Evolutionary conservation across 108 stramenopile species (phyloP), one percentile per base, ranked within the genome.

Genomic region (Chaetoceros muelleri): DNA sequence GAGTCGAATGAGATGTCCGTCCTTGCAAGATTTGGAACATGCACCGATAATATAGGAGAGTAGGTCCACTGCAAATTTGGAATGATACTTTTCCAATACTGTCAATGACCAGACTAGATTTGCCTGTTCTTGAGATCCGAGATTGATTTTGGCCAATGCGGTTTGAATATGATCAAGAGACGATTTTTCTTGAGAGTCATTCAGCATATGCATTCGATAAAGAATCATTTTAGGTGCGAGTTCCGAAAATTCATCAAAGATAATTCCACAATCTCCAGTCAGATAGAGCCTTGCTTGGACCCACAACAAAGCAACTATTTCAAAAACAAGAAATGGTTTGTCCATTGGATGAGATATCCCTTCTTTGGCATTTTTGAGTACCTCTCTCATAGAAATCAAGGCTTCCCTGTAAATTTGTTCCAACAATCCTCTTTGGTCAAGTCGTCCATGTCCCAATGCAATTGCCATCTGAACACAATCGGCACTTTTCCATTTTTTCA

Each of bases 91-190:
- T 44, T 87, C 74, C 45, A 91, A 62, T 19, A 85, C 78, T 23
- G 83, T 84, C 34, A 91, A 60, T 0, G 85, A 74, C 90, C 90
- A 91, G 0, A 71, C 85, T 44, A 91, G 48, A 62, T 91, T 91
- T 19, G 90, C 90, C 53, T 84, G 78, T 54, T 90, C 88, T 61
- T 86, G 88, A 13, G 84, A 51, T 18, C 81, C 68, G 30, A 88
- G 71, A 17, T 76, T 70, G 19, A 65, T 57, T 5, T 54, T 18
- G 21, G 26, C 30, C 55, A 82, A 48, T 2, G 64, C 50, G 7
- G 31, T 24, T n/a, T 46, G 24, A 27, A 64, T 49, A 17, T 51
- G 31, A 0, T 30, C 30, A 22, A 66, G 24, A 1, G 68, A 30
- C 23, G 52, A 48, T 54, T 64, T 30, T 34, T 46, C 46, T 16